phyloP scores from a whole-genome alignment of 805 yeast genomes.

The Kluyveromyces aestuarii region DNA sequence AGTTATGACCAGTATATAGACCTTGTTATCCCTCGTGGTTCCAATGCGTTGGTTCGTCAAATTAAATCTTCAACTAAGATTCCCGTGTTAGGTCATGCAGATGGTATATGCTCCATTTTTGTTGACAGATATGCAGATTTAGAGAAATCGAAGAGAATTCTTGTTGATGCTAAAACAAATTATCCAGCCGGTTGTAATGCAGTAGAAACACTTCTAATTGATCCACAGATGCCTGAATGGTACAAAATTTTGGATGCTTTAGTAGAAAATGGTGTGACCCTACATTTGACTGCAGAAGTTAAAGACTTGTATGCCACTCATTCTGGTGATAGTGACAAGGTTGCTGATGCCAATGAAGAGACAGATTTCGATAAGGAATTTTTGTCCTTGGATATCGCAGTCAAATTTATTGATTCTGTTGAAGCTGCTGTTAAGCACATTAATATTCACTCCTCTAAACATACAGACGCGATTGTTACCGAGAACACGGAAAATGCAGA shows the following conservation, averaged over 20 bases:
- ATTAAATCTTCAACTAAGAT: conserved; percentile 85
- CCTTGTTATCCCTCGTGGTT: conserved; percentile 96
- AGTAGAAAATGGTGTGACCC: conserved; percentile 56
- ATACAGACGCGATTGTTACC: conserved; percentile 89
- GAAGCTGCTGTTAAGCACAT: conserved; percentile 78
- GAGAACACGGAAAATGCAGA: conserved; percentile 65
- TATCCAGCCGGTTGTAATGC: conserved; percentile 99
- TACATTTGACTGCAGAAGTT: conserved; percentile 56
- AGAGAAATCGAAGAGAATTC: conserved; percentile 63
- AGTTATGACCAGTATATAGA: conserved; percentile 85
- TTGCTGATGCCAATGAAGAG: conserved; percentile 38
- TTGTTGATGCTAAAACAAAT: conserved; percentile 84
- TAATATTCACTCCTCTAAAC: conserved; percentile 88
- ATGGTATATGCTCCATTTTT: conserved; percentile 89
- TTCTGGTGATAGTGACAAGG: conserved; percentile 17
- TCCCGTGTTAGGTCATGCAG: conserved; percentile 98
- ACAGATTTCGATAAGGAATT: conserved; percentile 76
- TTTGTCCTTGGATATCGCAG: conserved; percentile 74
- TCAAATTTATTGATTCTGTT: conserved; percentile 48
- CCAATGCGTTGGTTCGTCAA: conserved; percentile 78
- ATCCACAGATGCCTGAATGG: conserved; percentile 28
- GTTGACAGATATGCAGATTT: conserved; percentile 72
- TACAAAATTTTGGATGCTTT: conserved; percentile 37
- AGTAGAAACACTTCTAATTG: conserved; percentile 72
- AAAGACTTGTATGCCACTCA: conserved; percentile 7